These are phyloP conservation scores for Erythrobasidium hasegawianum DNA, from an alignment of 1,284 basidiomycete species.

Conservation along the genomic window DNA sequence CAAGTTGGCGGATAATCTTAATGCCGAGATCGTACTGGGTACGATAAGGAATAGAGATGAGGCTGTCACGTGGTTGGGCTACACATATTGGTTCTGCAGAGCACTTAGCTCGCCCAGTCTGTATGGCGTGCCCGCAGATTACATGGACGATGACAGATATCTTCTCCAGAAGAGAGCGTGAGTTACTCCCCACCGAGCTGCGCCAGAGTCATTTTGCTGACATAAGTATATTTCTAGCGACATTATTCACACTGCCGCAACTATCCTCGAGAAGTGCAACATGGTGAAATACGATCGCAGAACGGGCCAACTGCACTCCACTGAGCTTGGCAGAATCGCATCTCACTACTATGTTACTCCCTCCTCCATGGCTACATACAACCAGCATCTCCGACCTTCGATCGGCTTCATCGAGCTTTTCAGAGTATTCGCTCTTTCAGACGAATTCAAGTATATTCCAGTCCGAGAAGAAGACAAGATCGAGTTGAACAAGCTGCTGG, in stretches of 20 bases:
- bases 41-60: conserved; percentile 94
- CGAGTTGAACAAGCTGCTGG: conserved; percentile 54
- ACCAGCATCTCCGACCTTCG: conserved; percentile 77
- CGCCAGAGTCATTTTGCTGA: no score
- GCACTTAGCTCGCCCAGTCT: conserved; percentile 87
- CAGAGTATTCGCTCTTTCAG: conserved; percentile 91
- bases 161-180: conserved; percentile 74
- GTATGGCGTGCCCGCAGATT: conserved; percentile 86
- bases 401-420: conserved; percentile 89
- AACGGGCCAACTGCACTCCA: conserved; percentile 82
- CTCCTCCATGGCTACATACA: conserved; percentile 94
- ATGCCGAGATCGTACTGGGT: conserved; percentile 95
- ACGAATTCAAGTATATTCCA: conserved; percentile 94
- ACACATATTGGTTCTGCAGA: conserved; percentile 93
- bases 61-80: conserved; percentile 90
- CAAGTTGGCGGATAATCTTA: conserved; percentile 90
- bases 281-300: conserved; percentile 88
- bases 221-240: conserved; percentile 54
- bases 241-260: conserved; percentile 89
- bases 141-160: conserved; percentile 76
- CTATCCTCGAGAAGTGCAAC: conserved; percentile 87
- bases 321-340: conserved; percentile 89
- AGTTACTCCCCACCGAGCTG: no score
- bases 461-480: conserved; percentile 57
- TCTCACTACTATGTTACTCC: conserved; percentile 97